Conservation (phyloP, 2,329 filamentous ascomycete genomes). For the Penicillium nordicum region DNA sequence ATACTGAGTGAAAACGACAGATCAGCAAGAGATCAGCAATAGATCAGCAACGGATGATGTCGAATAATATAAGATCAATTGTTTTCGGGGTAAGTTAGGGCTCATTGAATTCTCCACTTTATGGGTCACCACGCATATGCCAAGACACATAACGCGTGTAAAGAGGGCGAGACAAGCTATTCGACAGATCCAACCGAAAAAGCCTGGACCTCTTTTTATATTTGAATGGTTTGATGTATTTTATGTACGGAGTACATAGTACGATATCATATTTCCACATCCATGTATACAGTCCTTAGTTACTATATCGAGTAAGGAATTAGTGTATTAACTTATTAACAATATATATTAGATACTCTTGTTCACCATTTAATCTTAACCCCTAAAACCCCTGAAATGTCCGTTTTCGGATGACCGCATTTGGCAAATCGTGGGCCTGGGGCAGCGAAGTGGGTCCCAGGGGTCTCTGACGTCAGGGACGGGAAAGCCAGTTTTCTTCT, state of each 20-base stretch:
- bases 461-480: slow-evolving; percentile 9
- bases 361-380: not conserved
- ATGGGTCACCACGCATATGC: not conserved
- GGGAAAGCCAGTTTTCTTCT: not conserved
- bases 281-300: not conserved
- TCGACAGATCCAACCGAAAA: not conserved
- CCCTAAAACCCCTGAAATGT: not conserved
- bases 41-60: not conserved
- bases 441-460: slow-evolving; percentile 1
- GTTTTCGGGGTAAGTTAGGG: slow-evolving; percentile 1
- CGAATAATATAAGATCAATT: not conserved
- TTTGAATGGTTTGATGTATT: not conserved
- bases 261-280: not conserved
- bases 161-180: slow-evolving; percentile 1
- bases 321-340: too few relatives aligned
- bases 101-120: not conserved
- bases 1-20: not conserved
- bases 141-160: slow-evolving; percentile 8
- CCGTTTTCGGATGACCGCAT: not conserved
- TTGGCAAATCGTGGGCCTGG: not conserved
- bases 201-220: not conserved
- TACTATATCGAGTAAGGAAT: not conserved
- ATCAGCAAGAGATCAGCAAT: not conserved
- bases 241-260: not conserved
- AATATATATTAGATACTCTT: too few relatives aligned